Evolutionary conservation across 257 asterid species (phyloP), one percentile per base, ranked within the genome.

Genomic region (Solanum etuberosum): DNA sequence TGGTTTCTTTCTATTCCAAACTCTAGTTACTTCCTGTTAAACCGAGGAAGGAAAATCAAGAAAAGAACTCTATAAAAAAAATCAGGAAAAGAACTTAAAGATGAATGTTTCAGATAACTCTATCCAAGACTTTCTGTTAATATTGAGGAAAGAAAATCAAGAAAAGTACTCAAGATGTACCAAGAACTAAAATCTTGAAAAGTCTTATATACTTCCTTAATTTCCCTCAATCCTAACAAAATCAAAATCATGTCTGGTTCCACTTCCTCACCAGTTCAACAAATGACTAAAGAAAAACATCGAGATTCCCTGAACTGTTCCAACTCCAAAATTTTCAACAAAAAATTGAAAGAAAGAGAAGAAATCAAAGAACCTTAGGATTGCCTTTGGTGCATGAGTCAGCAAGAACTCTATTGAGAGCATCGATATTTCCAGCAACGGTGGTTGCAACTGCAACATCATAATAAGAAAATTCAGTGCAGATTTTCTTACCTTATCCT

Each of bases 391-490:
- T 59, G 5, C 68, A 59, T 9, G n/a, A 51, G 29, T 59, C 68
- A 59, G 29, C 68, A 59, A 23, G 68, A 59, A 59, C 68, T 59
- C 11, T n/a, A n/a, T n/a, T n/a, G n/a, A n/a, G n/a, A n/a, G 96
- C 91, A 73, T 96, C 99, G 38, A 94, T 87, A 87, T 93, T 93
- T 23, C 94, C 93, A 21, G 95, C 90, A 72, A 94, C 94, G 82
- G 95, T 81, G 87, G 94, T 88, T 9, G 94, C 67, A 27, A 92
- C 92, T 46, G 98, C n/a, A n/a, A n/a, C n/a, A n/a, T n/a, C n/a
- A n/a, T n/a, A n/a, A n/a, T n/a, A n/a, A n/a, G n/a, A n/a, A n/a
- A n/a, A n/a, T n/a, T n/a, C n/a, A n/a, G n/a, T n/a, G n/a, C n/a
- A n/a, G n/a, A n/a, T n/a, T n/a, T n/a, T n/a, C n/a, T n/a, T n/a